Evolutionary conservation across 805 yeast genomes (phyloP).

Genomic region (Nakazawaea wyomingensis): DNA sequence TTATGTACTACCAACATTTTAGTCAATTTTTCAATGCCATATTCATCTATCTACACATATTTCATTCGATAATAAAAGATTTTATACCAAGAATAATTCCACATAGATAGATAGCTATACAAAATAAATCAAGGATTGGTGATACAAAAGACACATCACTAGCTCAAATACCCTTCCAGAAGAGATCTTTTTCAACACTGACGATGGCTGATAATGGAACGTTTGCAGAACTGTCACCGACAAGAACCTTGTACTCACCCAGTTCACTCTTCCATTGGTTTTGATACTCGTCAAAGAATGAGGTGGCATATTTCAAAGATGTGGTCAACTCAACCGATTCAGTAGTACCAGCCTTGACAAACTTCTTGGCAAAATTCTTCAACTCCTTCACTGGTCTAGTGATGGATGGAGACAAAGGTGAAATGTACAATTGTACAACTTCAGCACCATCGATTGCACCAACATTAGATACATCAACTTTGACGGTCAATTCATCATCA

Average conservation of each 20-base stretch:
- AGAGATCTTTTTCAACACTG: slow-evolving; percentile 8
- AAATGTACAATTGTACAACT: slow-evolving; percentile 49
- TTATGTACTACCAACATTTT: too few relatives aligned
- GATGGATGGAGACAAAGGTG: slow-evolving; percentile 26
- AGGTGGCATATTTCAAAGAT: slow-evolving; percentile 44
- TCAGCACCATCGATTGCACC: slow-evolving; percentile 48
- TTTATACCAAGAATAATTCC: too few relatives aligned
- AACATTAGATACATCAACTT: slow-evolving; percentile 41
- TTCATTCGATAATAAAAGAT: too few relatives aligned
- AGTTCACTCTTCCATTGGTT: slow-evolving; percentile 46
- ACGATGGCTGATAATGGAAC: slow-evolving; percentile 10
- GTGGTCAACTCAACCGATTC: slow-evolving; percentile 32
- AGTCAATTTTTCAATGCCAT: too few relatives aligned
- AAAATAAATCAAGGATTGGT: too few relatives aligned
- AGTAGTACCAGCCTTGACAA: slow-evolving; percentile 38
- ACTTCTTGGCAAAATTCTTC: slow-evolving; percentile 50
- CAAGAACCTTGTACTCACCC: slow-evolving; percentile 44
- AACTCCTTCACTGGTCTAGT: slow-evolving; percentile 56
- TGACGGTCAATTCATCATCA: slow-evolving; percentile 19
- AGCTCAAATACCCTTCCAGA: slow-evolving; percentile 15
- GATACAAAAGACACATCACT: neutral
- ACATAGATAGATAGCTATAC: too few relatives aligned
- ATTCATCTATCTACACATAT: too few relatives aligned
- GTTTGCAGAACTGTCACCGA: slow-evolving; percentile 32
- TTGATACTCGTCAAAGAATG: slow-evolving; percentile 47